Percentiles rank a stretch among this genome's conserved stretches.
These are phyloP conservation scores for Sphaerulina vaccinii DNA, from an alignment of 2,329 filamentous ascomycete species.

Conservation along the genomic window DNA sequence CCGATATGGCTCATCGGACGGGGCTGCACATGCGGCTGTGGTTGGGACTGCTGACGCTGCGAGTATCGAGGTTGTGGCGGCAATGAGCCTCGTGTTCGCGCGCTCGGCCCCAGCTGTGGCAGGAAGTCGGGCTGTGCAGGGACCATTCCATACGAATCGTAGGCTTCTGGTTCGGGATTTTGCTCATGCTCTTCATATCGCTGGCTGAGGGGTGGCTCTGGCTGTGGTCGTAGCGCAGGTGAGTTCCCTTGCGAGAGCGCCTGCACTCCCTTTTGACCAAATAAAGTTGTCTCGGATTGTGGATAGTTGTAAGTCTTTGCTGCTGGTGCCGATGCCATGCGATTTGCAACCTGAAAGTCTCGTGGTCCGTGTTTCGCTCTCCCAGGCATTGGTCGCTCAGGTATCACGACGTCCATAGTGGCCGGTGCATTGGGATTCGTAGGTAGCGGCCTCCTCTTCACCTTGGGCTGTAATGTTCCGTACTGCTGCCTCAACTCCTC, in stretches of 20 bases:
- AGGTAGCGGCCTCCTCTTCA: constrained; percentile 82
- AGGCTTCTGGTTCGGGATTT: constrained; percentile 19
- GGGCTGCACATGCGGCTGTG: constrained; percentile 19
- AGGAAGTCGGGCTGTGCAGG: constrained; percentile 42
- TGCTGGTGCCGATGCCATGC: constrained; percentile 30
- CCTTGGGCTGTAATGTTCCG: constrained; percentile 34
- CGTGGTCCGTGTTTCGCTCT: constrained; percentile 37
- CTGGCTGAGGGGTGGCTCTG: constrained; percentile 9
- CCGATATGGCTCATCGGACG: constrained; percentile 29
- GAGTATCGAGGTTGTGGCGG: constrained; percentile 28
- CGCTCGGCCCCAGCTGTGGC: constrained; percentile 36
- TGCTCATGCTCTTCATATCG: constrained; percentile 25
- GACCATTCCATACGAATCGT: constrained; percentile 41
- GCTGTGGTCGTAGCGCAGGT: constrained; percentile 7
- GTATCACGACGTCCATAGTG: constrained; percentile 30
- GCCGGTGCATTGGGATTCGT: constrained; percentile 62
- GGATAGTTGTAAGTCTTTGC: constrained; percentile 26
- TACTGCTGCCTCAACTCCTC: constrained; percentile 31
- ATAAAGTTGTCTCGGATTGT: constrained; percentile 25
- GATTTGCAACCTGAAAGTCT: constrained; percentile 28
- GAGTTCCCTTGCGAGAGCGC: constrained; percentile 1
- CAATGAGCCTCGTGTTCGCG: constrained; percentile 31
- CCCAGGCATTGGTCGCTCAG: constrained; percentile 28
- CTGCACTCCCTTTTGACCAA: constrained; percentile 22
- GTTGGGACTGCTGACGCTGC: constrained; percentile 26